Evolutionary conservation across 2,329 filamentous ascomycete species (phyloP).

Genomic region (Nemania diffusa): DNA sequence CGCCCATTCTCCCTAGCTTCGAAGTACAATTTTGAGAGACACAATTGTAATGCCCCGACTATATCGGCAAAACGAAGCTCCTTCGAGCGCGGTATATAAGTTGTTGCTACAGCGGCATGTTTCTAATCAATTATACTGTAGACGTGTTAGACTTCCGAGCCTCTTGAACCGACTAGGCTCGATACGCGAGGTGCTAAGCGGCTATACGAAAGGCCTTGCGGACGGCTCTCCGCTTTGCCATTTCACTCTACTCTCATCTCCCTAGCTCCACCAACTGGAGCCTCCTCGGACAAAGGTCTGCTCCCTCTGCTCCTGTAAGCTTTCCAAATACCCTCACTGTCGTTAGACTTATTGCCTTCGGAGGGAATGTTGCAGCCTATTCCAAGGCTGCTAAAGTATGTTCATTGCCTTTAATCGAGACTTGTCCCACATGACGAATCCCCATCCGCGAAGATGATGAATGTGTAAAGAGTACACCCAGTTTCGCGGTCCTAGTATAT

Average conservation of each 20-base stretch:
- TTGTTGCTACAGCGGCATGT: neutral
- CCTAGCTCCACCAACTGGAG: constrained; percentile 21
- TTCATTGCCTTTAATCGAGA: constrained; percentile 30
- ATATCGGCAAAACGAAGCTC: neutral
- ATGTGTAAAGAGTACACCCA: constrained; percentile 16
- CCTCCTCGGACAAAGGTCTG: neutral
- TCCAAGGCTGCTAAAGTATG: too few relatives aligned
- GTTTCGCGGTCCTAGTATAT: neutral
- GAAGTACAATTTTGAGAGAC: too few relatives aligned
- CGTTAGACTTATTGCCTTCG: too few relatives aligned
- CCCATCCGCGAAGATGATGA: constrained; percentile 31
- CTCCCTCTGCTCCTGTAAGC: neutral
- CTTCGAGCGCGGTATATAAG: too few relatives aligned
- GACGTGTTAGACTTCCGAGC: neutral
- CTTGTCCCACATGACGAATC: constrained; percentile 43
- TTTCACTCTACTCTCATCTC: constrained; percentile 6
- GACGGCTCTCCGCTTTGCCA: too few relatives aligned
- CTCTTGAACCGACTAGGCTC: too few relatives aligned
- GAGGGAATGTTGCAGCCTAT: too few relatives aligned
- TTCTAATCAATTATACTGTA: neutral
- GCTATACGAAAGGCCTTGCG: too few relatives aligned
- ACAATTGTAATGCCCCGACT: too few relatives aligned
- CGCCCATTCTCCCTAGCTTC: too few relatives aligned
- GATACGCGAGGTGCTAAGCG: too few relatives aligned
- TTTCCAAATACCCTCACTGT: neutral